Conservation (phyloP, 371 early-diverging fungal species). For the Coemansia sp. region DNA sequence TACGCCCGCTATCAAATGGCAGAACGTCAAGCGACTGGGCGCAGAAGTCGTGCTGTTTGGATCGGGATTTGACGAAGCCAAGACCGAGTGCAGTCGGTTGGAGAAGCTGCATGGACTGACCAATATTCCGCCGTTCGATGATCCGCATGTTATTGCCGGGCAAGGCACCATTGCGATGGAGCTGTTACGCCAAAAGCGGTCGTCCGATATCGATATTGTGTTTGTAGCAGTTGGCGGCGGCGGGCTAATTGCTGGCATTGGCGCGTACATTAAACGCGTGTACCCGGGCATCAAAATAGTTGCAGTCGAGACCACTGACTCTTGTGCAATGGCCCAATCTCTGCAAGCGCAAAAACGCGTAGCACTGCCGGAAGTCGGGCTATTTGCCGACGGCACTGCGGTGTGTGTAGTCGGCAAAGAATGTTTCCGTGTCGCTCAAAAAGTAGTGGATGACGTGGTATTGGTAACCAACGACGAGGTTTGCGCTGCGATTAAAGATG, state of each 20-base stretch:
- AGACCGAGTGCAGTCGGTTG: constrained; percentile 75
- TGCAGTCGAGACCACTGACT: constrained; percentile 89
- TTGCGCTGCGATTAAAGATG: constrained; percentile 97
- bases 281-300: constrained; percentile 81
- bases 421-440: constrained; percentile 71
- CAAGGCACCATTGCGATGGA: constrained; percentile 96
- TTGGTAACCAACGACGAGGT: constrained; percentile 92
- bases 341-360: constrained; percentile 64
- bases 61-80: constrained; percentile 91
- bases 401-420: constrained; percentile 89
- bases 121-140: constrained; percentile 95
- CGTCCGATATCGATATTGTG: constrained; percentile 73
- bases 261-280: constrained; percentile 85
- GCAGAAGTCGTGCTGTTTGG: constrained; percentile 85
- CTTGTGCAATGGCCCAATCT: constrained; percentile 84
- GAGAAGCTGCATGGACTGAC: constrained; percentile 67
- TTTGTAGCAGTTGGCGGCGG: constrained; percentile 95
- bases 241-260: constrained; percentile 89
- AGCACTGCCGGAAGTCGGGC: constrained; percentile 75
- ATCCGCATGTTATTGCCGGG: constrained; percentile 96
- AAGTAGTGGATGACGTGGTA: constrained; percentile 77
- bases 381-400: constrained; percentile 97
- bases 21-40: constrained; percentile 88
- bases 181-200: constrained; percentile 75
- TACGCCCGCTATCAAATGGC: constrained; percentile 77